phyloP scores from a whole-genome alignment of 1,284 basidiomycete genomes.

The Austroboletus niveus region DNA sequence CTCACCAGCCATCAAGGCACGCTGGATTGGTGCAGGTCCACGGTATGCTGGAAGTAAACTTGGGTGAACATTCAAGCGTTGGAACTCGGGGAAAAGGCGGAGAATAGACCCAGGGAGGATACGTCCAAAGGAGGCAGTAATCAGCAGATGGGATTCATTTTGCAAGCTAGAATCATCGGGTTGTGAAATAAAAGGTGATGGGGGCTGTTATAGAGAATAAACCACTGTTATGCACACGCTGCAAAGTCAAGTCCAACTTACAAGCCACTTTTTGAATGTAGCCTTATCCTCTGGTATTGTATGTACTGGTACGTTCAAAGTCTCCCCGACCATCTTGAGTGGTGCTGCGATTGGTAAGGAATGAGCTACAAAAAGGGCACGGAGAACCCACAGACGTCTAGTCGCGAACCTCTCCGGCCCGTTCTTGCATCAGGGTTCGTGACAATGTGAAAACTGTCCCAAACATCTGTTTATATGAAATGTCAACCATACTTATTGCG shows the following conservation, averaged over 20 bases:
- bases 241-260: constrained; percentile 24
- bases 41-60: constrained; percentile 87
- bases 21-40: constrained; percentile 92
- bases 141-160: constrained; percentile 53
- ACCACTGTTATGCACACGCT: constrained; percentile 27
- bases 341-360: constrained; percentile 17
- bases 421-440: constrained; percentile 49
- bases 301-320: constrained; percentile 49
- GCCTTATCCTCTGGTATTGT: constrained; percentile 55
- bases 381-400: constrained; percentile 26
- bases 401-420: constrained; percentile 34
- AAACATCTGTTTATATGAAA: constrained; percentile 23
- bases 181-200: constrained; percentile 22
- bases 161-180: constrained; percentile 24
- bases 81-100: constrained; percentile 53
- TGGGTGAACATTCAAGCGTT: constrained; percentile 90
- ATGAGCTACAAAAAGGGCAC: neutral
- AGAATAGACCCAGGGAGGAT: constrained; percentile 61
- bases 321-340: constrained; percentile 47
- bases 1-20: constrained; percentile 56
- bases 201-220: constrained; percentile 36
- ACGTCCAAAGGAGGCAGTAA: constrained; percentile 93
- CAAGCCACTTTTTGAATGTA: constrained; percentile 58
- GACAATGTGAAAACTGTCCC: constrained; percentile 30
- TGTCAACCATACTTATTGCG: neutral